Base-by-base conservation (phyloP, 202 grass and related monocot species). In the Brachypodium distachyon region DNA sequence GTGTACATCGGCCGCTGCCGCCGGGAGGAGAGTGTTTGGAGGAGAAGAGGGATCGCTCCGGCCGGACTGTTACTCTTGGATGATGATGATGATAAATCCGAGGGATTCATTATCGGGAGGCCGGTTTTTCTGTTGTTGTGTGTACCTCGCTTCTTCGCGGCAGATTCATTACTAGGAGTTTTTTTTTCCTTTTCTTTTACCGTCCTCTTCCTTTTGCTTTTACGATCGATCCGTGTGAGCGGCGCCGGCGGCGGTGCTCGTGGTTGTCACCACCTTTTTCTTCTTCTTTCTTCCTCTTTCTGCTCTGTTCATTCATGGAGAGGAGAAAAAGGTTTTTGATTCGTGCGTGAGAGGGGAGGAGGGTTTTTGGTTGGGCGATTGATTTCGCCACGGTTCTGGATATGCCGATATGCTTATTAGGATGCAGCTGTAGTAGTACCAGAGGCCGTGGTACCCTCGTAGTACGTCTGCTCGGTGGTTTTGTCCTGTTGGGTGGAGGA, bases 401-500 rank as follows among this genome's bases (percentile, higher is more conserved):
- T 71, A 76, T 50, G 75, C 60, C 2, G 14, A 31, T 33, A 17
- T 18, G 28, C 6, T 60, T 60, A 48, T 12, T 3, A 12, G 12
- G 55, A 64, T 29, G 67, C 56, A 10, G 41, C 19, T 22, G 8
- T 4, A 9, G n/a, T 1, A 1, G 40, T 46, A 27, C 39, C 12
- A 42, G 19, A 52, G 44, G 23, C 2, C n/a, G n/a, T 28, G 1
- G 53, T 40, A 62, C 34, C 3, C n/a, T n/a, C 7, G 3, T 0
- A 9, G 50, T 87, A 79, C 68, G n/a, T 8, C 19, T 37, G 39
- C 9, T 77, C 9, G 9, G 21, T 46, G 9, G 21, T 46, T 62
- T 68, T 79, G 36, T 62, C 75, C 31, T 61, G 22, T 57, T 47
- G 60, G 42, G 17, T 27, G 18, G 50, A 73, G 48, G 68, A 87